Conservation (phyloP, 1,139 yeast genomes). For the Petasospora rhodanensis region DNA sequence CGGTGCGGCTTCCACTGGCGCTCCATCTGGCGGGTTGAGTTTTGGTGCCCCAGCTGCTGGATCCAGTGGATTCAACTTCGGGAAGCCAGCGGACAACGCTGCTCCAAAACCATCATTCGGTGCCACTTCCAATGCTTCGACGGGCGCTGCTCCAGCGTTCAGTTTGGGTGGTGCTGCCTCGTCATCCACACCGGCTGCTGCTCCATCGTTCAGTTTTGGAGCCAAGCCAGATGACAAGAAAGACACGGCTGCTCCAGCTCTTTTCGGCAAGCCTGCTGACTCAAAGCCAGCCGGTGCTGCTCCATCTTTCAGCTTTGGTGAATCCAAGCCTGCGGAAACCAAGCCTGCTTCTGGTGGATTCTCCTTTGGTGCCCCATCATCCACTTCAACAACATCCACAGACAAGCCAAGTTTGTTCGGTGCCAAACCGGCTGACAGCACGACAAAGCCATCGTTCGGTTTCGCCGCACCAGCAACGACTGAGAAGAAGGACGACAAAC, state of each 20-base stretch:
- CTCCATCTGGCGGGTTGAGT: not conserved
- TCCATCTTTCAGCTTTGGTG: constrained; percentile 25
- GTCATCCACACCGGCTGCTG: constrained; percentile 4
- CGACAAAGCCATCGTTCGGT: constrained; percentile 8
- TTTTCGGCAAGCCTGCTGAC: too few relatives aligned
- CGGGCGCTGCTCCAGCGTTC: constrained; percentile 6
- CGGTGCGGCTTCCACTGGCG: constrained; percentile 2
- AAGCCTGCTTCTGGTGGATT: constrained; percentile 15
- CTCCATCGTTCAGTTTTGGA: constrained; percentile 4
- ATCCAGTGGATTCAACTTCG: constrained; percentile 11
- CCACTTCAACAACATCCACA: too few relatives aligned
- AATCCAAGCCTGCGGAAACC: constrained; percentile 8
- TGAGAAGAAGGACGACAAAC: constrained; percentile 14
- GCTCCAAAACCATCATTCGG: not conserved
- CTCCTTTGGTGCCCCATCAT: constrained; percentile 19
- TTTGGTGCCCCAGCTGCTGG: constrained; percentile 2
- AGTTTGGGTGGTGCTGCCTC: constrained; percentile 23
- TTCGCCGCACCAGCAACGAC: constrained; percentile 1
- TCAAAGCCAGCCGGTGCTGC: constrained; percentile 9
- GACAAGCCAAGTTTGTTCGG: not conserved
- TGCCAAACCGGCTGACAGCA: constrained; percentile 13
- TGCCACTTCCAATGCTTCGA: not conserved
- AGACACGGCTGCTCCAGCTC: too few relatives aligned
- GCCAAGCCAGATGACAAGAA: constrained; percentile 20
- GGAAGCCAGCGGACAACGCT: not conserved